These are phyloP conservation scores for Zhuliangozyma blackwelliae DNA, from an alignment of 1,139 yeast species.

Conservation along the genomic window DNA sequence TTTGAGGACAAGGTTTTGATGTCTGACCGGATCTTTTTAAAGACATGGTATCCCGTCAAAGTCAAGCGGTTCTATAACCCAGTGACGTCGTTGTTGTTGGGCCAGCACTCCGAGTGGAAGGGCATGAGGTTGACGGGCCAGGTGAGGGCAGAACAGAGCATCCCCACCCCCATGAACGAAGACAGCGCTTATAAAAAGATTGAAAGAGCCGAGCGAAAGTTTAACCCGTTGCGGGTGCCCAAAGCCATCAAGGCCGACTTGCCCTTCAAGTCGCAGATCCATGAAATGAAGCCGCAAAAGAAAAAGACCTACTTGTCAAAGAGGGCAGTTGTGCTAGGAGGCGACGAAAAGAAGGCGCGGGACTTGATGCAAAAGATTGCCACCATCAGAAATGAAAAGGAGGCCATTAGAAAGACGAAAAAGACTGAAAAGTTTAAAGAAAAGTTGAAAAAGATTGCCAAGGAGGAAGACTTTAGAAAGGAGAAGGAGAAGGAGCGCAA, in stretches of 20 bases:
- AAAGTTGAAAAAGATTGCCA: slow-evolving; percentile 68
- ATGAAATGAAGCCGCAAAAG: slow-evolving; percentile 83
- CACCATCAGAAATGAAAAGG: slow-evolving; percentile 83
- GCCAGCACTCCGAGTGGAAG: slow-evolving; percentile 80
- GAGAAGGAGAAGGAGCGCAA: slow-evolving; percentile 82
- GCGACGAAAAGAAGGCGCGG: slow-evolving; percentile 92
- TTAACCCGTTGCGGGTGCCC: slow-evolving; percentile 86
- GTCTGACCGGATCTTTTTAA: slow-evolving; percentile 83
- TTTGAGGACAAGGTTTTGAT: slow-evolving; percentile 92
- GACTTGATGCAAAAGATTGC: slow-evolving; percentile 83
- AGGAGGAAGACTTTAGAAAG: slow-evolving; percentile 62
- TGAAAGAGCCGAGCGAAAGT: slow-evolving; percentile 81
- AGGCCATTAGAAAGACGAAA: slow-evolving; percentile 68
- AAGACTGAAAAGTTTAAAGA: slow-evolving; percentile 75
- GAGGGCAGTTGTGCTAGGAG: slow-evolving; percentile 90
- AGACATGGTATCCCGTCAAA: slow-evolving; percentile 96
- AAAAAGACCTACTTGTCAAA: slow-evolving; percentile 80
- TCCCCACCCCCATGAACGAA: slow-evolving; percentile 63
- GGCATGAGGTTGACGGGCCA: slow-evolving; percentile 96
- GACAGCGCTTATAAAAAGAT: slow-evolving; percentile 74
- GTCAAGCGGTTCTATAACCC: slow-evolving; percentile 93
- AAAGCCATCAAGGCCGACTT: slow-evolving; percentile 67
- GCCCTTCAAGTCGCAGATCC: slow-evolving; percentile 90
- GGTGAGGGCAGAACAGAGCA: slow-evolving; percentile 71
- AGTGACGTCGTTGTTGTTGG: slow-evolving; percentile 79